Evolutionary conservation across 106 monocot species (phyloP).

Genomic region (Dioscorea dumetorum): DNA sequence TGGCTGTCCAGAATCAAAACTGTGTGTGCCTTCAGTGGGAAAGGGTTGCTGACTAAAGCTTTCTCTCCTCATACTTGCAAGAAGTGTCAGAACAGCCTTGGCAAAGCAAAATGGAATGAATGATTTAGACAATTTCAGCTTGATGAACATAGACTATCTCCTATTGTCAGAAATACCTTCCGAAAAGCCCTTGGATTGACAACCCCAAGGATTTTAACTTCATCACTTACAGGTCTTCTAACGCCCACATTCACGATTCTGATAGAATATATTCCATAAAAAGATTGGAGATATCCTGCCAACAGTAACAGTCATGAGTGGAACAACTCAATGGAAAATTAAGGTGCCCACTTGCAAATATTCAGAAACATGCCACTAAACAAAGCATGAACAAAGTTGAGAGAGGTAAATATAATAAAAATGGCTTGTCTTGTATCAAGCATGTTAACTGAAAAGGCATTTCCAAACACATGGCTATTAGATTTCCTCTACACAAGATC

Average conservation of each 20-base stretch:
- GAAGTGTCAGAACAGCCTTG: conserved; percentile 54
- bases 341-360: no score
- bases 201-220: conserved; percentile 57
- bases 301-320: neutral
- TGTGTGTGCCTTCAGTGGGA: conserved; percentile 17
- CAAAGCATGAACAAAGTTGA: no score
- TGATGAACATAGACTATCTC: neutral
- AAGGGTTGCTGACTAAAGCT: conserved; percentile 20
- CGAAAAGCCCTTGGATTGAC: conserved; percentile 52
- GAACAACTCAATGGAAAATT: no score
- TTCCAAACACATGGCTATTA: no score
- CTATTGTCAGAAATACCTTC: conserved; percentile 29
- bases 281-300: conserved; percentile 64
- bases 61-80: conserved; percentile 31
- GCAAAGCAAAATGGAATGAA: neutral
- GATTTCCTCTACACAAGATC: no score
- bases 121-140: neutral
- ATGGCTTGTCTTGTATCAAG: no score
- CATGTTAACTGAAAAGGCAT: no score
- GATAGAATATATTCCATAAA: conserved; percentile 66
- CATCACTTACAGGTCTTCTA: conserved; percentile 50
- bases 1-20: conserved; percentile 10
- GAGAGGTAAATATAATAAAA: no score
- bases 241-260: conserved; percentile 62
- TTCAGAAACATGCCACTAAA: no score